Conservation (phyloP, 1,139 yeast species). For the Hyphopichia khmerensis region DNA sequence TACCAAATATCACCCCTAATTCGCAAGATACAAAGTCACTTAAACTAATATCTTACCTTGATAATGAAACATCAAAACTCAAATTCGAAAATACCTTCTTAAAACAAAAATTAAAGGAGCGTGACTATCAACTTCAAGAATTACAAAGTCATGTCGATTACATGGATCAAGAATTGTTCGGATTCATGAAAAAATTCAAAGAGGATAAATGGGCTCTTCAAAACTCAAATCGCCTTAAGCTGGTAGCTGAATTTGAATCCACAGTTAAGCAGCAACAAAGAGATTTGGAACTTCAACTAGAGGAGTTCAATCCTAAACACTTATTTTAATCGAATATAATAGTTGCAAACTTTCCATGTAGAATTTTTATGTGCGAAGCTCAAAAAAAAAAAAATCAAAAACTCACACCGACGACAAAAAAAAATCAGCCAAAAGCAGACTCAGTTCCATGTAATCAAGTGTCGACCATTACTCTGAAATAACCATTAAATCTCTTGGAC, state of each 20-base stretch:
- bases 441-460: too few relatives aligned
- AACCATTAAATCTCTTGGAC: neutral
- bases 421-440: neutral
- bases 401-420: neutral
- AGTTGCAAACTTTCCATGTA: neutral
- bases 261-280: neutral
- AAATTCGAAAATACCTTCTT: conserved; percentile 38
- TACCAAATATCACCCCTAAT: neutral
- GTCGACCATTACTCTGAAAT: too few relatives aligned
- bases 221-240: neutral
- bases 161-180: conserved; percentile 22
- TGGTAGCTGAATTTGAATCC: neutral
- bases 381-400: neutral
- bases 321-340: neutral
- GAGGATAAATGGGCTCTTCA: neutral
- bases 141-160: conserved; percentile 27
- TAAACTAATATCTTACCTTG: conserved; percentile 31
- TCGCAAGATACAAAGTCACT: conserved; percentile 13
- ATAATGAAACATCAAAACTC: conserved; percentile 26
- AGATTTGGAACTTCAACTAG: conserved; percentile 3
- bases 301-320: conserved; percentile 8
- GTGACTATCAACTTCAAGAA: conserved; percentile 22
- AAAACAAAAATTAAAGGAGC: conserved; percentile 16
- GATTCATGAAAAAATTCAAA: neutral
- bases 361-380: neutral